Evolutionary conservation across 2,329 filamentous ascomycete genomes (phyloP).

Genomic region (Cordyceps sp.): DNA sequence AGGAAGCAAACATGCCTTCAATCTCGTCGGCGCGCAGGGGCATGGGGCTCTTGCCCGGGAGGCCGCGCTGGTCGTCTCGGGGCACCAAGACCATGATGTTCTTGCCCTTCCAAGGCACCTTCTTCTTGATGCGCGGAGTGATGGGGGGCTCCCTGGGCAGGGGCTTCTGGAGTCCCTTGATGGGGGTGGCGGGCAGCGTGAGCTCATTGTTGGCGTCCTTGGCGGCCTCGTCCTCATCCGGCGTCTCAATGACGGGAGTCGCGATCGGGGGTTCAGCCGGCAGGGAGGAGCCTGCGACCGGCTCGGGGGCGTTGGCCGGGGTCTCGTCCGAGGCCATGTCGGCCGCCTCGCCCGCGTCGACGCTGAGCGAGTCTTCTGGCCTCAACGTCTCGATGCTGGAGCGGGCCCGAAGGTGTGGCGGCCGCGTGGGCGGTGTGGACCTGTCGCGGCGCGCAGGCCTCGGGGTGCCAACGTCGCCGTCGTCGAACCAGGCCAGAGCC

Average conservation of each 20-base stretch:
- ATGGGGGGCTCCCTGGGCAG: constrained; percentile 21
- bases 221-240: constrained; percentile 1
- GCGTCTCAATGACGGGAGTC: constrained; percentile 3
- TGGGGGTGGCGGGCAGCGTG: constrained; percentile 17
- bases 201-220: constrained; percentile 10
- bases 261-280: constrained; percentile 9
- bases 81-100: constrained; percentile 57
- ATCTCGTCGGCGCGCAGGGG: constrained; percentile 41
- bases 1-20: constrained; percentile 43
- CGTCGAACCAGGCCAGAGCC: constrained; percentile 34
- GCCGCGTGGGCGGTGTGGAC: constrained; percentile 8
- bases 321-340: constrained; percentile 15
- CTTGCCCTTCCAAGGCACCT: constrained; percentile 60
- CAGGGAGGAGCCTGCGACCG: constrained; percentile 6
- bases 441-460: constrained; percentile 16
- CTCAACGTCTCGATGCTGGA: constrained; percentile 42
- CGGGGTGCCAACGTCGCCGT: constrained; percentile 30
- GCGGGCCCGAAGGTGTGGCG: constrained; percentile 25
- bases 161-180: constrained; percentile 17
- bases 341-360: constrained; percentile 12
- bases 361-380: constrained; percentile 12
- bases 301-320: constrained; percentile 1
- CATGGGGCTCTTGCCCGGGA: constrained; percentile 31
- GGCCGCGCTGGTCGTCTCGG: constrained; percentile 47
- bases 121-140: constrained; percentile 49